Evolutionary conservation across 2,329 filamentous ascomycete species (phyloP).

Genomic region (Ophiostoma fasciatum): DNA sequence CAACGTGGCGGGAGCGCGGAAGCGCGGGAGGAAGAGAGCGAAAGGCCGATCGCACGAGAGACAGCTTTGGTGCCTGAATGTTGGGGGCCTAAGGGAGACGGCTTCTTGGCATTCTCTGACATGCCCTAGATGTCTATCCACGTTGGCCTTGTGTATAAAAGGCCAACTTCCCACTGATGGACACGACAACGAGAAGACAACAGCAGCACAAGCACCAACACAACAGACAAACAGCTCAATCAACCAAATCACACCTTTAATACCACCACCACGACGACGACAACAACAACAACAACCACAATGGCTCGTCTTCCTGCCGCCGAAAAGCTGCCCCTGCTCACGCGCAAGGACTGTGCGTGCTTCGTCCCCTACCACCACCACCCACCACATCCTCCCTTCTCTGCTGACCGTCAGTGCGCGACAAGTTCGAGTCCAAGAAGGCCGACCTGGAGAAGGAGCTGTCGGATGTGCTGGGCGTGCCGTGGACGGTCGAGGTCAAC

Average conservation of each 20-base stretch:
- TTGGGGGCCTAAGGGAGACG: too few species aligned
- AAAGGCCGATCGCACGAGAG: too few species aligned
- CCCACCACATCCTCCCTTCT: too few species aligned
- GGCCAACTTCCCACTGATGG: too few species aligned
- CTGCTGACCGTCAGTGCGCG: not conserved
- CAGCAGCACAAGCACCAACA: slow-evolving; percentile 1
- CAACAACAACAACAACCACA: not conserved
- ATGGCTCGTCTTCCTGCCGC: not conserved
- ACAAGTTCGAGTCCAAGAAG: slow-evolving; percentile 15
- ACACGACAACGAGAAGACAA: too few species aligned
- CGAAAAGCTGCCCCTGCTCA: not conserved
- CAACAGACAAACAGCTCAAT: slow-evolving; percentile 1
- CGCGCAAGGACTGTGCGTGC: not conserved
- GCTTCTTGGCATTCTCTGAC: too few species aligned
- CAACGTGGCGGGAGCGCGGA: too few species aligned
- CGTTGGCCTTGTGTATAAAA: too few species aligned
- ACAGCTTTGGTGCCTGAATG: too few species aligned
- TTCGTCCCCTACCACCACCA: too few species aligned
- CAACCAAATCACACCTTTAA: not conserved
- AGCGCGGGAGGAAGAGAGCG: too few species aligned
- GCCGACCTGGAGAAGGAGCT: slow-evolving; percentile 27
- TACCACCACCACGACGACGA: not conserved
- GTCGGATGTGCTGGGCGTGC: slow-evolving; percentile 27
- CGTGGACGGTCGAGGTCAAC: slow-evolving; percentile 36
- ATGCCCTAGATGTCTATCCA: too few species aligned